Percentiles rank a stretch among this genome's conserved stretches.
phyloP scores from a whole-genome alignment of 140 eudicot species.

The Artemisia princeps region DNA sequence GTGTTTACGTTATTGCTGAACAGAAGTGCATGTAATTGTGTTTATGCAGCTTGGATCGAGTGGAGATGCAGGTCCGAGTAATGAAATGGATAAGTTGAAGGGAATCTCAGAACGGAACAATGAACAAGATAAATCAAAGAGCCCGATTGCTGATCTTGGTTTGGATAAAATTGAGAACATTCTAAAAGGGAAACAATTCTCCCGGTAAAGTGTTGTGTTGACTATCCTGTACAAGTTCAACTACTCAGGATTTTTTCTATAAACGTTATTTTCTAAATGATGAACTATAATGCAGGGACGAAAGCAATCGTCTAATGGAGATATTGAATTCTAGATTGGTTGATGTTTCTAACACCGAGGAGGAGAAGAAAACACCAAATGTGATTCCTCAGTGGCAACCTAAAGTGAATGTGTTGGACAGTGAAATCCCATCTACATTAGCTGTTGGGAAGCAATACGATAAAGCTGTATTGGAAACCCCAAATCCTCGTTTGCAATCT shows the following conservation, averaged over 20 bases:
- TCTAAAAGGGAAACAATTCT: conserved; percentile 61
- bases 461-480: conserved; percentile 26
- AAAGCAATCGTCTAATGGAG: conserved; percentile 58
- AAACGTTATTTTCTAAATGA: background rate
- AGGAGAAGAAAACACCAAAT: conserved; percentile 28
- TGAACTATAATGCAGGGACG: conserved; percentile 52
- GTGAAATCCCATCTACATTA: conserved; percentile 22
- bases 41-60: conserved; percentile 41
- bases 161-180: conserved; percentile 60
- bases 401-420: conserved; percentile 26
- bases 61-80: conserved; percentile 40
- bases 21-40: conserved; percentile 16
- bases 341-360: conserved; percentile 41
- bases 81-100: conserved; percentile 30
- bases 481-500: conserved; percentile 40
- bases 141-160: conserved; percentile 30
- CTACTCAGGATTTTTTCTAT: background rate
- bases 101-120: conserved; percentile 22
- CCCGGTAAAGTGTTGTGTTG: conserved; percentile 43
- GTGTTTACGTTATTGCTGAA: background rate
- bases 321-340: conserved; percentile 62
- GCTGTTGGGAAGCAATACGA: conserved; percentile 35
- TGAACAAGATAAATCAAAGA: conserved; percentile 27
- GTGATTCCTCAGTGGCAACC: conserved; percentile 29
- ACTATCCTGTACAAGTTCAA: background rate